Base-by-base conservation (phyloP, 768 basidiomycete genomes). In the Serendipita sp. region DNA sequence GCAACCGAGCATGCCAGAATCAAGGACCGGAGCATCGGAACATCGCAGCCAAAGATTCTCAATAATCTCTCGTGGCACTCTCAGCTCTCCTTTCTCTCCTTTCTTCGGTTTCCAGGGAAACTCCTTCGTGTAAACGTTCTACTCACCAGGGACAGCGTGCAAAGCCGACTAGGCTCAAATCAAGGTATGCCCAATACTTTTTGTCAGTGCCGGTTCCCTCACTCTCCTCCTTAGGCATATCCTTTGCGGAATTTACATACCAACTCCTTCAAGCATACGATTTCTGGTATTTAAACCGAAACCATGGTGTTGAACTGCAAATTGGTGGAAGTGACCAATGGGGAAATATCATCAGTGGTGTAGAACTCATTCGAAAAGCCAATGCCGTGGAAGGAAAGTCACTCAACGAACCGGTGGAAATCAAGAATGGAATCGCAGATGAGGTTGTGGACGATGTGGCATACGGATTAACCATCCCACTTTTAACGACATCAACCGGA, bases 211-310 rank as follows among this genome's bases (percentile, higher is more conserved):
- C 23, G 23, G 23, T 23, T 86, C 95, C 31, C 78, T 97, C 63
- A 75, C 77, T 3, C 84, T 23, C 89, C 0, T 83, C 86, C 66
- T 82, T 85, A 69, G 95, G 95, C 50, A 86, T 98, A 66, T 96
- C 94, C n/a, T 99, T 95, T 76, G 92, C 94, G 18, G 96, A 99
- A 72, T 98, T 99, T 75, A 85, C 90, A 2, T 99, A 99, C 73
- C 96, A 99, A 70, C 83, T 99, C 27, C 80, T 99, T 31, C 96
- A 99, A 75, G 96, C 92, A 10, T 90, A 93, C 74, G 96, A 99
- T 74, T 99, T 96, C 74, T 81, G 86, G 68, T 77, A 84, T 68
- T 79, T 99, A 6, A 75, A 87, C 71, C 77, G 78, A 67, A 72
- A 79, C 23, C 77, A 81, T 62, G 78, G 77, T 3, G 97, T 95